Base-by-base conservation (phyloP, 1,139 yeast genomes). In the Debaryomyces udenii region DNA sequence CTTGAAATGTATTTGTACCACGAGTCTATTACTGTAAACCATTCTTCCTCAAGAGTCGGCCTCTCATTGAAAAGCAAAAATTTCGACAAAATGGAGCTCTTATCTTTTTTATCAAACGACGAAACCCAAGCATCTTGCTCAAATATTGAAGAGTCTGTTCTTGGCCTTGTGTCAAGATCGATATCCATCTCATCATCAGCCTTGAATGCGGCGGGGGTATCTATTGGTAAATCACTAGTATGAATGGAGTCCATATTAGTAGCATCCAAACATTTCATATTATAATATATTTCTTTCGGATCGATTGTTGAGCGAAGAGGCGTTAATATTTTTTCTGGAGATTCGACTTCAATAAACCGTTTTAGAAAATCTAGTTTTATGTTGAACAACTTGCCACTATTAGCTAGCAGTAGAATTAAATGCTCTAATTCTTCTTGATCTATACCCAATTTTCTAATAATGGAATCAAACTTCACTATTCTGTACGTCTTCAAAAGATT, bases 291-390 rank as follows among this genome's bases (percentile, higher is more conserved):
- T 13, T 56, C 56, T 32, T 51, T 50, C 1, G 61, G 46, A 14
- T 54, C 56, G n/a, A 62, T 44, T 3, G 61, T 42, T 18, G 49
- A 39, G 10, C 34, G 31, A 9, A 38, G 16, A 1, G 59, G 56
- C 7, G 49, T 37, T 10, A 32, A 34, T 11, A 40, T 43, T 16
- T 44, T 32, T 15, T 44, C 35, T 3, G 14, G 27, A 13, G 18
- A 40, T 11, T 50, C 46, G 9, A 56, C 44, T 31, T 56, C 55
- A 27, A 66, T 51, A 22, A 45, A 39, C n/a, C 62, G 59, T 26
- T 69, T 63, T 1, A 68, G 59, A 37, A 70, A 66, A 53, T 83
- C 82, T 9, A 83, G 55, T 36, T 68, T 68, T 9, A 75, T 65
- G 31, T 65, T 57, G 3, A 62, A 55, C 6, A 81, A 50, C 42